phyloP scores from a whole-genome alignment of 306 rosid species.

The Elaeagnus macrophylla region DNA sequence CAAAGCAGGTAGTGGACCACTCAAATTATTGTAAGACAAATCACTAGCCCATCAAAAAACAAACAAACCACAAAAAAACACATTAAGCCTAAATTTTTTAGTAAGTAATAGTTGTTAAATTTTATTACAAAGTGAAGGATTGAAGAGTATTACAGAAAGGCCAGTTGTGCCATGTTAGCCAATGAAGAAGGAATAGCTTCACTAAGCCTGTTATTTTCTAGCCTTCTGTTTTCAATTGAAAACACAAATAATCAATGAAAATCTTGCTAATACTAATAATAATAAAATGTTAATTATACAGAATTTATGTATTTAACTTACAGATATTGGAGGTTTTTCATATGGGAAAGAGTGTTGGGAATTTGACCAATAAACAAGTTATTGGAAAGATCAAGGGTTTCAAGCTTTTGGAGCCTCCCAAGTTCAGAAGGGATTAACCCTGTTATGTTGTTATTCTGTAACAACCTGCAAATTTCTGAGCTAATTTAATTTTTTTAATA shows the following conservation, averaged over 20 bases:
- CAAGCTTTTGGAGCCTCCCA: constrained; percentile 67
- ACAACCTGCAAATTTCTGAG: constrained; percentile 35
- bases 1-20: constrained; percentile 67
- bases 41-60: constrained; percentile 44
- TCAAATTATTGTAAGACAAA: constrained; percentile 71
- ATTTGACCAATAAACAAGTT: constrained; percentile 63
- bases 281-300: neutral
- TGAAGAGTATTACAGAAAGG: constrained; percentile 56
- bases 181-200: constrained; percentile 77
- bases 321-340: constrained; percentile 72
- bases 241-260: neutral
- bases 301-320: constrained; percentile 26
- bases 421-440: constrained; percentile 74
- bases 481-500: too few species aligned
- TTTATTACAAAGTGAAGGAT: constrained; percentile 6
- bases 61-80: too few species aligned
- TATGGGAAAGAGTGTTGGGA: constrained; percentile 51
- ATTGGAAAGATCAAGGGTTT: constrained; percentile 75
- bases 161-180: constrained; percentile 65
- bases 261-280: neutral
- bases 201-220: constrained; percentile 67
- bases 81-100: too few species aligned
- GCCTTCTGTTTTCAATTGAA: constrained; percentile 54
- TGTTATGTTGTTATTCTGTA: constrained; percentile 70
- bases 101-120: neutral